Percentiles rank a stretch among this genome's conserved stretches.
Evolutionary conservation across 2,329 filamentous ascomycete species (phyloP).

Genomic region (Aspergillus arachidicola): DNA sequence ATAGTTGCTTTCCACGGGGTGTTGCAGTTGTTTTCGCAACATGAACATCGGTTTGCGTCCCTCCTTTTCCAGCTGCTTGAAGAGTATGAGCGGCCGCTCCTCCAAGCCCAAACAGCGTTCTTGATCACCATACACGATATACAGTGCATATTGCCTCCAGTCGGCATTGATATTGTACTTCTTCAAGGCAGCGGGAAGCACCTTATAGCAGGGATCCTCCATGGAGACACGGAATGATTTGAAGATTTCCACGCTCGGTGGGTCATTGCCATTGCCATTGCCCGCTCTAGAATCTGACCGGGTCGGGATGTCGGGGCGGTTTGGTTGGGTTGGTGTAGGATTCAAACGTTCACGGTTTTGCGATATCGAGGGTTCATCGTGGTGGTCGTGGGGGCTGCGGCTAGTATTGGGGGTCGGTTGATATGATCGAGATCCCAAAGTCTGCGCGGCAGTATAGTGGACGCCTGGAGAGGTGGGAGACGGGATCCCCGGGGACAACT

Average conservation of each 20-base stretch:
- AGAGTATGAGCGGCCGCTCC: slow-evolving; percentile 91
- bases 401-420: slow-evolving; percentile 33
- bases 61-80: slow-evolving; percentile 96
- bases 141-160: slow-evolving; percentile 95
- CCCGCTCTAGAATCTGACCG: slow-evolving; percentile 34
- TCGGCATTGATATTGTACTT: slow-evolving; percentile 99
- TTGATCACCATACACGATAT: slow-evolving; percentile 98
- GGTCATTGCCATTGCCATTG: slow-evolving; percentile 32
- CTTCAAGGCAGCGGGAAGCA: slow-evolving; percentile 89
- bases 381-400: slow-evolving; percentile 40
- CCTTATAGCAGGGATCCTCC: slow-evolving; percentile 97
- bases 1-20: slow-evolving; percentile 44
- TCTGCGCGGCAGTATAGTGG: slow-evolving; percentile 42
- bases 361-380: slow-evolving; percentile 37
- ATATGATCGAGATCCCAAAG: slow-evolving; percentile 48
- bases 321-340: slow-evolving; percentile 32
- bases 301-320: slow-evolving; percentile 36
- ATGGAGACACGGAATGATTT: slow-evolving; percentile 98
- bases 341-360: slow-evolving; percentile 37
- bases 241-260: slow-evolving; percentile 82
- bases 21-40: slow-evolving; percentile 71
- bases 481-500: slow-evolving; percentile 52
- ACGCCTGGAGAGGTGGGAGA: slow-evolving; percentile 49
- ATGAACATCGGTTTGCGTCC: slow-evolving; percentile 99
- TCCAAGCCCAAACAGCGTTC: slow-evolving; percentile 90